Conservation (phyloP, 75 land plant genomes). For the Larix kaempferi region DNA sequence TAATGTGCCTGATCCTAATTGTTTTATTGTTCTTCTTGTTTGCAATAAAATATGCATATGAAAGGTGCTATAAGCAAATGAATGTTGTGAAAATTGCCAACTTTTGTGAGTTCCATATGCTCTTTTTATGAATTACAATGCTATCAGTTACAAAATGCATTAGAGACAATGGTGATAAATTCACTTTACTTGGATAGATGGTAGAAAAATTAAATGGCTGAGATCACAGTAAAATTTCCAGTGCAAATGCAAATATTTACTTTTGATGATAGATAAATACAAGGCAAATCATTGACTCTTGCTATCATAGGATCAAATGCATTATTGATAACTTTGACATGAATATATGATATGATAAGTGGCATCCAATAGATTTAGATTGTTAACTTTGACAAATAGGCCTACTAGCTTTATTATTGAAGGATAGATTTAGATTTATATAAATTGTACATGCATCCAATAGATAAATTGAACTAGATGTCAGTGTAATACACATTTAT, state of each 20-base stretch:
- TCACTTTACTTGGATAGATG: background rate
- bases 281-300: background rate
- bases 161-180: background rate
- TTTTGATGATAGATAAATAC: background rate
- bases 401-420: no score
- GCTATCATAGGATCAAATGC: background rate
- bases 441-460: no score
- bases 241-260: background rate
- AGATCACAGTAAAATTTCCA: background rate
- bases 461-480: no score
- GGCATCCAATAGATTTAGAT: no score
- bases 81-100: background rate
- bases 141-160: background rate
- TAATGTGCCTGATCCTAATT: background rate
- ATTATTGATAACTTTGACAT: background rate
- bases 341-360: no score
- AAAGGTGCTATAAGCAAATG: background rate
- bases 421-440: no score
- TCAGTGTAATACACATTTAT: no score
- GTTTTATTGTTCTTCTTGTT: background rate
- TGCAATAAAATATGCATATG: slow-evolving; percentile 6
- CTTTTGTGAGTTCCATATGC: background rate
- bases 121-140: background rate
- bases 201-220: background rate
- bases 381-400: no score